Base-by-base conservation (phyloP, 2,329 filamentous ascomycete genomes). In the Triangularia setosa region DNA sequence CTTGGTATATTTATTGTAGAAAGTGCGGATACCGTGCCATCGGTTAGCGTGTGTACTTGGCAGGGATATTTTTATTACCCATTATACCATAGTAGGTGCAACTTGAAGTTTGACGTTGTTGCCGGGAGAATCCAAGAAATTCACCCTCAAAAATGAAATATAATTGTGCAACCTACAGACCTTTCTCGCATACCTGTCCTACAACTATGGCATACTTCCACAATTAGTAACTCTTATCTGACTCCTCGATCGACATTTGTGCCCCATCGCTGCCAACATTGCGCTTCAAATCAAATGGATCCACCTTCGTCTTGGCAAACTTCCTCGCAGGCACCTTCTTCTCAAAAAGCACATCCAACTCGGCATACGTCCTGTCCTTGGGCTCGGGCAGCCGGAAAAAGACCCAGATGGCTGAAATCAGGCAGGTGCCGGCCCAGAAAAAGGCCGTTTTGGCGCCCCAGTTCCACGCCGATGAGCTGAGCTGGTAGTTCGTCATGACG, bases 341-440 rank as follows among this genome's bases (percentile, higher is more conserved):
- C 64, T 72, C 68, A 60, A 76, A 77, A 0, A 76, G 63, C 9
- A 75, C 58, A 58, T 75, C 73, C 30, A 76, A 56, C 65, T 76
- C 73, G 4, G 69, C 68, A 60, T 71, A 72, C 0, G 69, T 74
- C 14, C 72, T 65, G 5, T 68, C 74, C 65, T 72, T 74, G 1
- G 72, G 69, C 64, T 77, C 75, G 5, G 80, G 80, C 14, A 81
- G 70, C 55, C 77, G 78, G 66, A 80, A 79, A 67, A 73, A 80
- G 2, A 79, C 76, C 73, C 81, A 84, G 1, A 76, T 65, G 0
- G 79, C 69, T n/a, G 78, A 78, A 1, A 76, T 33, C 16, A 81
- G 69, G 66, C 78, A 77, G 58, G 78, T 74, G 4, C 68, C 70
- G 1, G 69, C 69, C 75, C 75, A 77, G 65, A 77, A 72, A 61